Evolutionary conservation across 1,139 yeast genomes (phyloP).

Genomic region (Pichia sp.): DNA sequence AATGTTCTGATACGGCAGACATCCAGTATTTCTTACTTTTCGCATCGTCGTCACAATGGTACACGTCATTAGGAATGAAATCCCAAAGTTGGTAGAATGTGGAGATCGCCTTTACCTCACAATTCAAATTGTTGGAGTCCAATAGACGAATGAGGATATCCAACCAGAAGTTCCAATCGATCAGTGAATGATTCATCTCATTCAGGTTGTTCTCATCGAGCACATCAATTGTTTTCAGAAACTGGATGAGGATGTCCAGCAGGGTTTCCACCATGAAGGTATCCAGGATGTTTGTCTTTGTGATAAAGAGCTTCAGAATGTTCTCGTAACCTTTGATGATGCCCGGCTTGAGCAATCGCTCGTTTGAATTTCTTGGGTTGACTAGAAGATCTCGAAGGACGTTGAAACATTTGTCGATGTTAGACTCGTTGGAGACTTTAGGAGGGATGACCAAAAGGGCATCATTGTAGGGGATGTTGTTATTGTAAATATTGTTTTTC

Average conservation of each 20-base stretch:
- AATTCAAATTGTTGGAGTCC: constrained; percentile 57
- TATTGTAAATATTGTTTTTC: constrained; percentile 4
- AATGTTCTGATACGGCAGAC: constrained; percentile 35
- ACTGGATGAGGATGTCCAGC: constrained; percentile 45
- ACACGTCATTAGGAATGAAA: constrained; percentile 46
- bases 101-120: constrained; percentile 59
- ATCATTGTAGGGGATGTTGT: constrained; percentile 5
- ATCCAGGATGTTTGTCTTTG: constrained; percentile 44
- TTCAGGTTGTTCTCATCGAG: constrained; percentile 12
- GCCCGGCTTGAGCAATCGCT: constrained; percentile 23
- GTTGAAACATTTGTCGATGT: constrained; percentile 34
- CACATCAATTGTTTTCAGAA: constrained; percentile 32
- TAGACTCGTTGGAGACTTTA: constrained; percentile 38
- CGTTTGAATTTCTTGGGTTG: constrained; percentile 36
- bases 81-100: constrained; percentile 75
- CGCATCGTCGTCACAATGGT: constrained; percentile 7
- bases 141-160: constrained; percentile 57
- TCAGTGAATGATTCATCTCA: constrained; percentile 12
- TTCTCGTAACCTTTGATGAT: constrained; percentile 47
- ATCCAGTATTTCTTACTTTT: constrained; percentile 29
- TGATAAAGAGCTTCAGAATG: constrained; percentile 47
- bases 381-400: constrained; percentile 44
- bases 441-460: constrained; percentile 22
- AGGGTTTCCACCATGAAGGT: constrained; percentile 42
- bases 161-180: constrained; percentile 80